These are phyloP conservation scores for Quercus robur DNA, from an alignment of 306 rosid species.

Conservation along the genomic window DNA sequence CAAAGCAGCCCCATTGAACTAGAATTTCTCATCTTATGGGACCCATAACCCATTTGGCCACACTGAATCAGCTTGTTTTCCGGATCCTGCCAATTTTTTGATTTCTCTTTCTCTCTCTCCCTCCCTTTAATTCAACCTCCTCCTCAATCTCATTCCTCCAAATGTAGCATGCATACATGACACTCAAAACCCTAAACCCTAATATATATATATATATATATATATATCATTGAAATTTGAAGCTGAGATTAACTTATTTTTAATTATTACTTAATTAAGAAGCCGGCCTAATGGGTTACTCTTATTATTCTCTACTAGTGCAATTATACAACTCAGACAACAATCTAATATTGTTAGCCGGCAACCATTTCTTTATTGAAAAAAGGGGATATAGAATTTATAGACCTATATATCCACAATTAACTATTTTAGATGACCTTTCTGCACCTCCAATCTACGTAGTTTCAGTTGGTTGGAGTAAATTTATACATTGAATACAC, in stretches of 20 bases:
- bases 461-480: too few species aligned
- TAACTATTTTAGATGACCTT: too few species aligned
- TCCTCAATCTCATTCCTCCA: neutral
- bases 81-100: constrained; percentile 64
- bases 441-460: too few species aligned
- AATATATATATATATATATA: neutral
- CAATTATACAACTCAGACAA: neutral
- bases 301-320: neutral
- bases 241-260: neutral
- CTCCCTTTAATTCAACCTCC: neutral
- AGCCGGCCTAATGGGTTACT: neutral
- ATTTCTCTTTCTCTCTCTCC: constrained; percentile 10
- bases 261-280: neutral
- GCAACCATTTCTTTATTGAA: too few species aligned
- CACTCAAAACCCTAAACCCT: neutral
- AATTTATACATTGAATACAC: too few species aligned
- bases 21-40: constrained; percentile 52
- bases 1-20: constrained; percentile 51
- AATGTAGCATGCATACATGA: neutral
- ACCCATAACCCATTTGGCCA: constrained; percentile 29
- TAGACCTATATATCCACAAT: too few species aligned
- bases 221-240: neutral
- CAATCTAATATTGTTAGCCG: too few species aligned
- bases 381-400: too few species aligned
- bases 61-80: constrained; percentile 48